Evolutionary conservation across 129 eudicot species (phyloP).

Genomic region (Ambrosia trifida): DNA sequence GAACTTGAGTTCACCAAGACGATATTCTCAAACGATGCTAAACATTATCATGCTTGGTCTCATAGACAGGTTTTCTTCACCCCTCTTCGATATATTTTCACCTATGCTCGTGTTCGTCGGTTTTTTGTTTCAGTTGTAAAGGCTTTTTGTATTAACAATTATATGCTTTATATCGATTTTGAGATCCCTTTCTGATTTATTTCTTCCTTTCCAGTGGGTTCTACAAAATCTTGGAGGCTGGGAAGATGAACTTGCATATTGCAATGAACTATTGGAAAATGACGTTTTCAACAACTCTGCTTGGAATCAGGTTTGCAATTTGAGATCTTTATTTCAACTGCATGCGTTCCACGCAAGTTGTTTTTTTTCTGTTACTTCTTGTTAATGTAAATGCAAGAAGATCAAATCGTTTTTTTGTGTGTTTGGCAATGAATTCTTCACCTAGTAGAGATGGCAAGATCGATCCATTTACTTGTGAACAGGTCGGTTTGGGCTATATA

Average conservation of each 20-base stretch:
- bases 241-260: slow-evolving; percentile 92
- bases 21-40: slow-evolving; percentile 73
- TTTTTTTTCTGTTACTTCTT: background rate
- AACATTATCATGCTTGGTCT: slow-evolving; percentile 98
- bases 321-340: background rate
- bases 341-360: background rate
- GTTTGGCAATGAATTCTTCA: background rate
- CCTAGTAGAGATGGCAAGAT: background rate
- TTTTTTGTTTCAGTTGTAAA: background rate
- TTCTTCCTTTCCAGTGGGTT: slow-evolving; percentile 72
- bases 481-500: background rate
- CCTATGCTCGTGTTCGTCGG: background rate
- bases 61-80: slow-evolving; percentile 79
- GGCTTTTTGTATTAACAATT: slow-evolving; percentile 2
- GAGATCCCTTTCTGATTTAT: slow-evolving; percentile 3
- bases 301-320: slow-evolving; percentile 87
- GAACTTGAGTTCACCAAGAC: slow-evolving; percentile 91
- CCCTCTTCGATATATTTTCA: slow-evolving; percentile 7
- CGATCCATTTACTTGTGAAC: background rate
- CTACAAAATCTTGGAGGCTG: slow-evolving; percentile 95
- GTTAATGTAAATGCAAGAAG: background rate
- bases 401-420: slow-evolving; percentile 1
- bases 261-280: slow-evolving; percentile 67
- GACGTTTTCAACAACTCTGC: slow-evolving; percentile 95
- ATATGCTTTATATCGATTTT: background rate